Base-by-base conservation (phyloP, 805 yeast species). In the Candida dendrica region DNA sequence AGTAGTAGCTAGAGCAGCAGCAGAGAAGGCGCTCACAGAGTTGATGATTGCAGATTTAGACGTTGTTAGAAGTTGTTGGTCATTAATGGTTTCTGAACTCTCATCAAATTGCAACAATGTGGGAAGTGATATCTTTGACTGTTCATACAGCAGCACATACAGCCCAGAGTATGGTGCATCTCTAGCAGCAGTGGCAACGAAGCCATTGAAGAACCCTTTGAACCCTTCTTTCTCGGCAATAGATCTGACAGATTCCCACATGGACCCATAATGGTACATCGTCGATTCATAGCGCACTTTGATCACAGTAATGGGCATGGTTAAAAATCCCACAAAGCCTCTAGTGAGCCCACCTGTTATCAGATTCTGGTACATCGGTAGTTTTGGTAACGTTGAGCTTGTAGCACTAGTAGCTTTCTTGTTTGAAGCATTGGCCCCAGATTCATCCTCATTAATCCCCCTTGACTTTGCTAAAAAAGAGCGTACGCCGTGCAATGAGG, bases 91-190 rank as follows among this genome's bases (percentile, higher is more conserved):
- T 14, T 56, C 55, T 3, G 47, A 37, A 11, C 47, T 43, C n/a
- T 53, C 42, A 42, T 38, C 43, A 26, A 57, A 14, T 3, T 35
- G 30, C 32, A 67, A 39, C 9, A 69, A 14, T 9, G 32, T 48
- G 4, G 91, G 88, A 7, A 81, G 43, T 4, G 70, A 34, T 9
- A 68, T 69, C 56, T 89, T 89, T 41, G 80, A 70, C 44, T 80
- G 72, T 56, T 91, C 97, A 61, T 91, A 91, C 47, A 89, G 75
- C 31, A 89, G 63, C 24, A 93, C 88, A 55, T 93, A 91, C 4
- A 93, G 57, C 0, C 98, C 98, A 6, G 98, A 97, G 60, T 93
- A 86, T 0, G 98, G 98, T 19, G 96, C 95, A 63, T 93, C 98
- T 48, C 98, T 66, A 11, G 86, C 73, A 46, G 83, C 73, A 0